Evolutionary conservation across 2,329 filamentous ascomycete genomes (phyloP).

Genomic region (Balansia obtecta): DNA sequence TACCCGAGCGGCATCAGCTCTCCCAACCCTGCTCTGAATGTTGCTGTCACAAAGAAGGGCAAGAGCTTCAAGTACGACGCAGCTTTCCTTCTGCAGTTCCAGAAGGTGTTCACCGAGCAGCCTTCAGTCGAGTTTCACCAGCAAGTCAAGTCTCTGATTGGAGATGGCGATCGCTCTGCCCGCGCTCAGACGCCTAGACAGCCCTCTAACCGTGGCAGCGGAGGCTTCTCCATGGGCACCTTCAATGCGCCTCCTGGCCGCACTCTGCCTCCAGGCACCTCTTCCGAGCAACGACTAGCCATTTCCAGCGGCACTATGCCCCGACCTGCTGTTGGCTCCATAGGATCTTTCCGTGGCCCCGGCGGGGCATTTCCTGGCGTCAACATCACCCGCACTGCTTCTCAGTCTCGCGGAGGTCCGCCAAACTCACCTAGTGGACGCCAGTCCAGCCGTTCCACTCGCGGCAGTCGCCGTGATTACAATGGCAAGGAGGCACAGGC

Average conservation of each 20-base stretch:
- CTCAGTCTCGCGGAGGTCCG: constrained; percentile 43
- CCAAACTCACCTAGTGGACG: constrained; percentile 56
- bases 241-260: constrained; percentile 43
- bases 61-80: constrained; percentile 90
- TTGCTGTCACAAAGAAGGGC: constrained; percentile 64
- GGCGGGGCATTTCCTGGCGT: constrained; percentile 49
- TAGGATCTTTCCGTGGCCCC: constrained; percentile 27
- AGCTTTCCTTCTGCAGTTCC: constrained; percentile 91
- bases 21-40: constrained; percentile 84
- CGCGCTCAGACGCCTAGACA: constrained; percentile 43
- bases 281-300: constrained; percentile 63
- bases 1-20: constrained; percentile 80
- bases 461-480: constrained; percentile 52
- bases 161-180: constrained; percentile 57
- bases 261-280: constrained; percentile 62
- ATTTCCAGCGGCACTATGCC: constrained; percentile 43
- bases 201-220: constrained; percentile 38
- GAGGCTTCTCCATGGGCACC: constrained; percentile 53
- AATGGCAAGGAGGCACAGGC: constrained; percentile 53
- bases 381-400: constrained; percentile 54
- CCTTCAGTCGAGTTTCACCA: constrained; percentile 87
- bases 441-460: constrained; percentile 47
- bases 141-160: constrained; percentile 77
- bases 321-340: constrained; percentile 30
- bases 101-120: constrained; percentile 91